These are phyloP conservation scores for Gloeopeniophorella convolvens DNA, from an alignment of 768 basidiomycete species.

Conservation along the genomic window DNA sequence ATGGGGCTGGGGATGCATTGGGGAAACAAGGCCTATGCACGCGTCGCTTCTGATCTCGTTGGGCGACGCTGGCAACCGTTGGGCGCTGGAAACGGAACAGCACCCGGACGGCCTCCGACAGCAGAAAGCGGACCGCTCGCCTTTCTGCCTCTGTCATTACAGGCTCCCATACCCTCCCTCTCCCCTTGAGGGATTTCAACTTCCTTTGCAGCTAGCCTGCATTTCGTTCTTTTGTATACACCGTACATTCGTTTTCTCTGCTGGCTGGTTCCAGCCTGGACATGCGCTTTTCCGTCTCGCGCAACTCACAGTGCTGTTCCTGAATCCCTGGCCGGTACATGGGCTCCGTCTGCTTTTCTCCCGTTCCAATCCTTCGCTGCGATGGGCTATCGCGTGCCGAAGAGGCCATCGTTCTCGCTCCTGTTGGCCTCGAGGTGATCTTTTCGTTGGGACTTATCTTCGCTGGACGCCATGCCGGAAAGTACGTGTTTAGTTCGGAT, in stretches of 20 bases:
- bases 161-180: too few species aligned
- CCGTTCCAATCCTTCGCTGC: slow-evolving; percentile 67
- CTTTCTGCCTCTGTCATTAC: too few species aligned
- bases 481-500: slow-evolving; percentile 33
- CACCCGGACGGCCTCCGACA: too few species aligned
- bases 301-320: slow-evolving; percentile 17
- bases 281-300: slow-evolving; percentile 29
- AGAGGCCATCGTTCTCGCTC: slow-evolving; percentile 49
- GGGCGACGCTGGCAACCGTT: too few species aligned
- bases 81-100: too few species aligned
- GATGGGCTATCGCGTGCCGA: slow-evolving; percentile 42
- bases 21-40: too few species aligned
- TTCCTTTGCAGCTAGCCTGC: slow-evolving; percentile 42
- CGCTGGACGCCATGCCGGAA: slow-evolving; percentile 40
- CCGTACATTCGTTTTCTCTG: slow-evolving; percentile 16
- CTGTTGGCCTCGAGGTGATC: slow-evolving; percentile 56
- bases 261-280: slow-evolving; percentile 29
- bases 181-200: too few species aligned
- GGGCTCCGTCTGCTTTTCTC: slow-evolving; percentile 52
- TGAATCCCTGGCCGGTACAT: slow-evolving; percentile 17
- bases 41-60: too few species aligned
- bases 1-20: too few species aligned
- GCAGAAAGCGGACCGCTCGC: too few species aligned
- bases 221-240: slow-evolving; percentile 36
- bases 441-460: slow-evolving; percentile 49